Base-by-base conservation (phyloP, 305 asterid species). In the Salvia sclarea region DNA sequence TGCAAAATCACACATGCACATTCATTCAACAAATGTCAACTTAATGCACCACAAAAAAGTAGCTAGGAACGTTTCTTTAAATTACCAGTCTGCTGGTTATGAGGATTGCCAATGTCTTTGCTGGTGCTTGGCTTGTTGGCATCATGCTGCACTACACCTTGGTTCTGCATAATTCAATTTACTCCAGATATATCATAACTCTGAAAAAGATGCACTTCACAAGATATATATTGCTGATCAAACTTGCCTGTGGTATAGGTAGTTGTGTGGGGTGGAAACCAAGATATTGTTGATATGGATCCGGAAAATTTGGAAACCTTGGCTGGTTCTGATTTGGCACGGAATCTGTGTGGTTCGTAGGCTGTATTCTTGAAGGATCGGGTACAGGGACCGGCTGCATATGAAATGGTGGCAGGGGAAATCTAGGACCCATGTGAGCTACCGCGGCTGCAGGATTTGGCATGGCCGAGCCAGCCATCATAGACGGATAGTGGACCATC, bases 261-360 rank as follows among this genome's bases (percentile, higher is more conserved):
- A 79, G 35, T 55, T 80, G 97, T 33, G 79, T 50, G 41, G 75
- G 90, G 6, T 82, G 97, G 59, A 82, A 76, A 58, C 88, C 76
- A 55, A 79, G 69, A 70, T 68, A 82, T 57, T 88, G 96, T 41
- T 88, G 97, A 79, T 86, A 84, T 2, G 91, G 85, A 69, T 86
- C 87, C 12, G 61, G 55, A 62, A 77, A 81, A 62, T 68, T 83
- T 18, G 83, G 82, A 76, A 79, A 69, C 30, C 66, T 71, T 28
- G 77, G 79, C 62, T 82, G 97, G 74, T 74, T 78, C 22, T 81
- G 86, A 67, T 66, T 75, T 43, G 60, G 50, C 25, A 62, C 57
- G 10, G 76, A 80, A 74, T 86, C 88, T 40, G 75, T 6, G 28
- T 72, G 82, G 67, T 67, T 79, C 33, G 90, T 31, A 14, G 80